Percentiles rank a stretch among this genome's conserved stretches.
phyloP scores from a whole-genome alignment of 2,329 filamentous ascomycete genomes.

The Calonectria pseudoturangicola region DNA sequence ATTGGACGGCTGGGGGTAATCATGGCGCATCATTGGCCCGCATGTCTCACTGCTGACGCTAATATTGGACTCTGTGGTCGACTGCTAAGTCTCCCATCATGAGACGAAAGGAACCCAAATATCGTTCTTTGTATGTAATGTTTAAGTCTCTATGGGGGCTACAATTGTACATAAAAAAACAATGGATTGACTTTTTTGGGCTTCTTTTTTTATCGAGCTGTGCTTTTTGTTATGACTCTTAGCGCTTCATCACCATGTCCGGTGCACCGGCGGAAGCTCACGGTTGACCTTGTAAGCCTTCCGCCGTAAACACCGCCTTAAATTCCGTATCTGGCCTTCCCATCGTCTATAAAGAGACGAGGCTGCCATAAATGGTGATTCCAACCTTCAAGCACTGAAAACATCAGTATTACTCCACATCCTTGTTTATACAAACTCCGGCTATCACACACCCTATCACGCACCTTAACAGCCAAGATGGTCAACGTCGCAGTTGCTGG shows the following conservation, averaged over 20 bases:
- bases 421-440: neutral
- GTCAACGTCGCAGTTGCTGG: constrained; percentile 52
- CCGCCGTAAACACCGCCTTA: constrained; percentile 11
- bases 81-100: no score
- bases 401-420: neutral
- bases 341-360: neutral
- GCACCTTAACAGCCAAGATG: constrained; percentile 35
- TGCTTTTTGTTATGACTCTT: neutral
- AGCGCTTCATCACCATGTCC: neutral
- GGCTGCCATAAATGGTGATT: no score
- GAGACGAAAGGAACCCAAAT: neutral
- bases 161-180: no score
- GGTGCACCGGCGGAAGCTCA: constrained; percentile 5
- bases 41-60: neutral
- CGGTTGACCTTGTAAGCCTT: neutral
- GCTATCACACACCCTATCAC: constrained; percentile 20
- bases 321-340: neutral
- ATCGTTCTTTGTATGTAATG: no score
- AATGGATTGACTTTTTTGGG: neutral
- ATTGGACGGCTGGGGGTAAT: neutral
- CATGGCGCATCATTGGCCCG: constrained; percentile 13
- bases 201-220: neutral
- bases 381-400: neutral
- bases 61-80: neutral
- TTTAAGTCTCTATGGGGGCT: no score